Conservation (phyloP, 192 early-diverging fungal species). For the Coemansia javaensis region DNA sequence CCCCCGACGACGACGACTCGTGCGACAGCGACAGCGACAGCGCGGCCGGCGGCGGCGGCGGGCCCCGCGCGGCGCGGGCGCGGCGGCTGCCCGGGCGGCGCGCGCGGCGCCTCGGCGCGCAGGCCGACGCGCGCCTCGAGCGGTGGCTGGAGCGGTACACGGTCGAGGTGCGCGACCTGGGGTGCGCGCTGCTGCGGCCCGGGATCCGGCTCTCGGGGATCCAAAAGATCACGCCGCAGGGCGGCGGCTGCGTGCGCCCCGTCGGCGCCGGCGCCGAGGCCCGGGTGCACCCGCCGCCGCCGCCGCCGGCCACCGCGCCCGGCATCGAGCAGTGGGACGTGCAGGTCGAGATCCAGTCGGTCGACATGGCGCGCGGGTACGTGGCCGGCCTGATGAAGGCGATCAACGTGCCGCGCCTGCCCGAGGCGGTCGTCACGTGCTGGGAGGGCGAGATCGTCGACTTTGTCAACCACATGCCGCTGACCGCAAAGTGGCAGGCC, state of each 20-base stretch:
- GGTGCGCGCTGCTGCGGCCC: conserved; percentile 39
- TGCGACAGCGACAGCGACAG: not conserved
- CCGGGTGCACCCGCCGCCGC: not conserved
- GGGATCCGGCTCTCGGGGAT: conserved; percentile 30
- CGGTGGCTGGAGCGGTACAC: conserved; percentile 30
- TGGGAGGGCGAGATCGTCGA: conserved; percentile 69
- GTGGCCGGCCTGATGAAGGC: conserved; percentile 57
- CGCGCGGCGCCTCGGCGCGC: conserved; percentile 5
- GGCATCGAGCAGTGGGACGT: conserved; percentile 39
- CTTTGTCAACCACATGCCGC: conserved; percentile 54
- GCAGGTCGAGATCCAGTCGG: conserved; percentile 30
- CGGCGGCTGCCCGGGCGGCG: not conserved
- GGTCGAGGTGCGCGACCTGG: conserved; percentile 18
- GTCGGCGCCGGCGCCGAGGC: not conserved
- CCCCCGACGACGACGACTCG: conserved; percentile 6
- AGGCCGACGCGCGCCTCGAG: conserved; percentile 15
- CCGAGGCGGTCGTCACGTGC: conserved; percentile 51
- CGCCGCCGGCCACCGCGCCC: not conserved
- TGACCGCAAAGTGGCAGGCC: conserved; percentile 59
- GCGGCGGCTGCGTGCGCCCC: not conserved
- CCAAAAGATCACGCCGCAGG: conserved; percentile 12
- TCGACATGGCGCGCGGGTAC: conserved; percentile 29
- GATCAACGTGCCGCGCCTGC: conserved; percentile 54
- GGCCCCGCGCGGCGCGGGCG: not conserved
- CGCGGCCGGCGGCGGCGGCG: not conserved